Conservation (phyloP, 140 eudicot genomes). For the Cichorium intybus region DNA sequence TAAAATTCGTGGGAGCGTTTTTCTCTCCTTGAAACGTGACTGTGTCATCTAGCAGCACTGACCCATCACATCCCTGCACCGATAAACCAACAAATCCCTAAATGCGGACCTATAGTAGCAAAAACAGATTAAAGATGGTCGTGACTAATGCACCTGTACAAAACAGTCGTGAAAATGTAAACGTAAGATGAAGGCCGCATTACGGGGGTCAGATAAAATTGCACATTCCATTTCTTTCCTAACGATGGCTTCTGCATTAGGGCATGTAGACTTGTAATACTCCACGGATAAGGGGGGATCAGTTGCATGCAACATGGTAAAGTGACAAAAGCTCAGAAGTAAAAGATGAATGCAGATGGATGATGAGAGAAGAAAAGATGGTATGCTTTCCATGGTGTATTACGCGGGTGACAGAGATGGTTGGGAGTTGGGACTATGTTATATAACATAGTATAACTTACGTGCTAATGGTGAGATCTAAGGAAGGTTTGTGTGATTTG, state of each 20-base stretch:
- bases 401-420: conserved; percentile 9
- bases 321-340: conserved; percentile 3
- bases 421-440: conserved; percentile 31
- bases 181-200: conserved; percentile 72
- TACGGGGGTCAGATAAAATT: conserved; percentile 66
- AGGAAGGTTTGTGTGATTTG: conserved; percentile 2
- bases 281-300: conserved; percentile 61
- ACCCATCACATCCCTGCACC: conserved; percentile 83
- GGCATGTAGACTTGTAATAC: conserved; percentile 67
- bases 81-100: background rate
- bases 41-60: conserved; percentile 82
- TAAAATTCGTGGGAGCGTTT: conserved; percentile 51
- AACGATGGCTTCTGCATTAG: conserved; percentile 47
- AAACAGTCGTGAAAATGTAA: conserved; percentile 92
- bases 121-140: too few relatives aligned
- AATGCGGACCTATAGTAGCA: too few relatives aligned
- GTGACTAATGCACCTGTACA: conserved; percentile 49
- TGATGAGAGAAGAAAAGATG: background rate
- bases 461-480: background rate
- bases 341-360: conserved; percentile 27
- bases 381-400: conserved; percentile 18
- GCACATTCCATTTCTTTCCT: conserved; percentile 90
- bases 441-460: conserved; percentile 5
- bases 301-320: conserved; percentile 35
- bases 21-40: conserved; percentile 73